These are phyloP conservation scores for Aspergillus nanangensis DNA, from an alignment of 495 filamentous ascomycete species.

Conservation along the genomic window DNA sequence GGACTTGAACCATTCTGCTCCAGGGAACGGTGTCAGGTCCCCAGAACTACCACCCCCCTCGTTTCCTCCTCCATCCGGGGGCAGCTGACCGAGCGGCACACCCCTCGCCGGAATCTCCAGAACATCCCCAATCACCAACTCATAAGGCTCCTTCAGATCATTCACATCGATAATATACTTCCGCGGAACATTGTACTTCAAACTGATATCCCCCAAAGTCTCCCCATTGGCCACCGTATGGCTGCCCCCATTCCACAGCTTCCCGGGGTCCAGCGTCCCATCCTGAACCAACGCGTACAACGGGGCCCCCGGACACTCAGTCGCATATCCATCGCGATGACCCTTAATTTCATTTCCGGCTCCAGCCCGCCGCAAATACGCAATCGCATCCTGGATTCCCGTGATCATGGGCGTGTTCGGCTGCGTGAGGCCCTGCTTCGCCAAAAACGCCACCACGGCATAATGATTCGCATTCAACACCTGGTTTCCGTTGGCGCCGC, in stretches of 20 bases:
- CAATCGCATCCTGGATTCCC: constrained; percentile 3
- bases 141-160: constrained; percentile 1
- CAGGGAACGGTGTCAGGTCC: constrained; percentile 2
- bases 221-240: constrained; percentile 1
- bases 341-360: constrained; percentile 3
- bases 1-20: constrained; percentile 2
- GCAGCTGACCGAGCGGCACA: not conserved
- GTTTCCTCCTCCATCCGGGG: not conserved
- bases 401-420: not conserved
- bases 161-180: constrained; percentile 4
- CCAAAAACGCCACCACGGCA: constrained; percentile 4
- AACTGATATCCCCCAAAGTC: not conserved
- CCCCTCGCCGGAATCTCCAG: constrained; percentile 2
- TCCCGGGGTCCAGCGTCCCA: constrained; percentile 3
- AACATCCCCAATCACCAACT: not conserved
- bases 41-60: not conserved
- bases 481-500: constrained; percentile 3
- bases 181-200: constrained; percentile 4
- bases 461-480: constrained; percentile 5
- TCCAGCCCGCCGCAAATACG: constrained; percentile 2
- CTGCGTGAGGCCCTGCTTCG: not conserved
- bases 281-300: not conserved
- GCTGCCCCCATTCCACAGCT: constrained; percentile 2
- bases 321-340: constrained; percentile 2
- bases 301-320: constrained; percentile 3